Evolutionary conservation across 2,329 filamentous ascomycete species (phyloP).

Genomic region (Penicillium sp.): DNA sequence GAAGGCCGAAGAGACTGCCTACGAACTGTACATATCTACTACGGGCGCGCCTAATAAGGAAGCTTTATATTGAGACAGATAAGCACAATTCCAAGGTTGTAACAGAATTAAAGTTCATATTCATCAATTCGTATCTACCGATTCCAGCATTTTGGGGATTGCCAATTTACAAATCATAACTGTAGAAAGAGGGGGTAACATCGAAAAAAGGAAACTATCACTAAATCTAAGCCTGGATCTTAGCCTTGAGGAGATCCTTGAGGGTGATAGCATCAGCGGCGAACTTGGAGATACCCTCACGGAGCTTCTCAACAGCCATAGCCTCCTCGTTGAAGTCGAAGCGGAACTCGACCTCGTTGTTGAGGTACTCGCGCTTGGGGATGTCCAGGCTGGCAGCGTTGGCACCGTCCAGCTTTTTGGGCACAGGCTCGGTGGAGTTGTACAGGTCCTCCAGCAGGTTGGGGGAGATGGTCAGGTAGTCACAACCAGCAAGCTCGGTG

Average conservation of each 20-base stretch:
- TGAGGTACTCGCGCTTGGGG: slow-evolving; percentile 86
- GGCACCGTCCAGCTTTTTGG: slow-evolving; percentile 85
- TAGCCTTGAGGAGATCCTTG: slow-evolving; percentile 86
- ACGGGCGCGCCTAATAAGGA: background rate
- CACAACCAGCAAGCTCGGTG: slow-evolving; percentile 95
- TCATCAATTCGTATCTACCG: slow-evolving; percentile 32
- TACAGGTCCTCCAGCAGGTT: slow-evolving; percentile 90
- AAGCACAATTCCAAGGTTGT: background rate
- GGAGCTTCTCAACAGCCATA: slow-evolving; percentile 99
- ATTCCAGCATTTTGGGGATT: slow-evolving; percentile 26
- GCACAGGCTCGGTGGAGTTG: slow-evolving; percentile 77
- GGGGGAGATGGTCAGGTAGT: slow-evolving; percentile 99
- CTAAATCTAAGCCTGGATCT: slow-evolving; percentile 60
- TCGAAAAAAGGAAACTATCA: slow-evolving; percentile 8
- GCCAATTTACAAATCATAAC: slow-evolving; percentile 27
- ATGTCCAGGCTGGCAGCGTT: slow-evolving; percentile 68
- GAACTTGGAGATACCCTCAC: slow-evolving; percentile 99
- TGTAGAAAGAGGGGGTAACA: background rate
- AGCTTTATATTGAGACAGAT: background rate
- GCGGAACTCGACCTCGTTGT: slow-evolving; percentile 86
- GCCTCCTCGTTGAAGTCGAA: slow-evolving; percentile 99
- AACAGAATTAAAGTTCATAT: slow-evolving; percentile 8
- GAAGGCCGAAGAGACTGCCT: background rate
- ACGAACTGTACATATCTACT: background rate
- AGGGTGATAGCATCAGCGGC: slow-evolving; percentile 92